These are phyloP conservation scores for Russula griseocarnosa DNA, from an alignment of 768 basidiomycete species.

Conservation along the genomic window DNA sequence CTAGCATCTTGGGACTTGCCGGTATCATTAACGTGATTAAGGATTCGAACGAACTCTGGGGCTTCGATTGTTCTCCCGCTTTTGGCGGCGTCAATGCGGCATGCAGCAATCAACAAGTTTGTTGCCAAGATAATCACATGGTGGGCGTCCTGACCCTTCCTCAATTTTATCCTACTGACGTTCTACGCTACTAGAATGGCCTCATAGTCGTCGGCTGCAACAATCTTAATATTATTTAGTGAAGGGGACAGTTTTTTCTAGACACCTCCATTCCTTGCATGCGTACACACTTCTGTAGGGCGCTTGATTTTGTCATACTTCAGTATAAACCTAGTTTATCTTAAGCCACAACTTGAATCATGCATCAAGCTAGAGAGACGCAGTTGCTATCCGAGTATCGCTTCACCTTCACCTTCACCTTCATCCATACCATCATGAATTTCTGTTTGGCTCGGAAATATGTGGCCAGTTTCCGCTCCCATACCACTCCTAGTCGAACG, in stretches of 20 bases:
- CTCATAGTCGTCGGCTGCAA: constrained; percentile 6
- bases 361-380: too few relatives aligned
- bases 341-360: neutral
- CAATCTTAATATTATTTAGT: neutral
- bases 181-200: neutral
- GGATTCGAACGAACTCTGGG: neutral
- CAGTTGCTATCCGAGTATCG: too few relatives aligned
- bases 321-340: constrained; percentile 4
- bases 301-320: constrained; percentile 10
- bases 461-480: too few relatives aligned
- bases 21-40: neutral
- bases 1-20: neutral
- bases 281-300: neutral
- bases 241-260: constrained; percentile 11
- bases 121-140: neutral
- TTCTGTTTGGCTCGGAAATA: too few relatives aligned
- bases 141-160: neutral
- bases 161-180: neutral
- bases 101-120: neutral
- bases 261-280: constrained; percentile 9
- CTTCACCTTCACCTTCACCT: too few relatives aligned
- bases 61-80: neutral
- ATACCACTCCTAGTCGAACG: too few relatives aligned
- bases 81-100: too few relatives aligned
- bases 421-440: too few relatives aligned